Evolutionary conservation across 2,329 filamentous ascomycete species (phyloP).

Genomic region (Seiridium unicorne): DNA sequence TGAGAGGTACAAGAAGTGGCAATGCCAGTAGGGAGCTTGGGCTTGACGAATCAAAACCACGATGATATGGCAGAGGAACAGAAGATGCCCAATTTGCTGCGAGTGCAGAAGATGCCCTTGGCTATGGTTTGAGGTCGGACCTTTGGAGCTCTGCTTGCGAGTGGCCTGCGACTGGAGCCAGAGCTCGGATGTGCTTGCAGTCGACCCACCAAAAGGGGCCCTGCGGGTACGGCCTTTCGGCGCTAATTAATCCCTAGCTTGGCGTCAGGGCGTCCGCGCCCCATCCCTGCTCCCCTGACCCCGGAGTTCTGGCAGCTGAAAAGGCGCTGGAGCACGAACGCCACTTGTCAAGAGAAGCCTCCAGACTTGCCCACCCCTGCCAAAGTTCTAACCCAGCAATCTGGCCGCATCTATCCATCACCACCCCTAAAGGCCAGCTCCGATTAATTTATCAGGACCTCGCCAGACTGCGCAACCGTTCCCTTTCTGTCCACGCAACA

Average conservation of each 20-base stretch:
- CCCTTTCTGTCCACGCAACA: neutral
- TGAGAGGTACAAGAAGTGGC: neutral
- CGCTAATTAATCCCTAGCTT: neutral
- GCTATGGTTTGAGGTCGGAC: neutral
- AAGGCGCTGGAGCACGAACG: neutral
- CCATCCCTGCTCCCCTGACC: neutral
- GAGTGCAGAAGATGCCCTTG: constrained; percentile 7
- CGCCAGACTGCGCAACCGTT: neutral
- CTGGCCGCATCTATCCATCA: constrained; percentile 12
- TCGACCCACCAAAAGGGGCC: neutral
- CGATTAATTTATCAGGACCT: neutral
- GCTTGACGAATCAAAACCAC: no score
- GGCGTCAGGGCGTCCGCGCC: neutral
- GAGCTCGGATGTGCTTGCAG: no score
- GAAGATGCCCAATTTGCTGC: constrained; percentile 5
- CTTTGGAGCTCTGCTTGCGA: neutral
- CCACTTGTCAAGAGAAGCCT: constrained; percentile 3
- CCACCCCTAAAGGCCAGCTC: neutral
- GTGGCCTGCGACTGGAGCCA: neutral
- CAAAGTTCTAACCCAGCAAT: constrained; percentile 6
- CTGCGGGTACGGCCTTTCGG: neutral
- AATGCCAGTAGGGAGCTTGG: no score
- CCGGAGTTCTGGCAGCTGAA: neutral
- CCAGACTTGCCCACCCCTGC: neutral
- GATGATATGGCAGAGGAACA: neutral